Evolutionary conservation across 2,329 filamentous ascomycete genomes (phyloP), one percentile per base, ranked within the genome.

Genomic region (Myriosclerotinia curreyana): DNA sequence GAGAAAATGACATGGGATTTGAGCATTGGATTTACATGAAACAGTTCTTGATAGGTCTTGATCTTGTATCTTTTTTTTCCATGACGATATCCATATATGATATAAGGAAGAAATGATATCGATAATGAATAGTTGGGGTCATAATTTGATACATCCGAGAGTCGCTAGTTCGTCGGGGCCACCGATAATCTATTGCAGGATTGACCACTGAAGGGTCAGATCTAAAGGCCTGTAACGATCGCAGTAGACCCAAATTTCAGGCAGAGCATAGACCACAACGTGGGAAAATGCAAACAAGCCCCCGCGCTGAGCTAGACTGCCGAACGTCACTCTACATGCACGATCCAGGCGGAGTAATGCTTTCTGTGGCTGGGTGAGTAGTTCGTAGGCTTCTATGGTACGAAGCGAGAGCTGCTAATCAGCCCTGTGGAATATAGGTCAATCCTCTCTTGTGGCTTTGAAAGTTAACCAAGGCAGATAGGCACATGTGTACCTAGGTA

Each of bases 141-240:
- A 36, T 20, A 48, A 48, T 53, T 46, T 68, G 62, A 62, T 46
- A 66, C 49, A 64, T 63, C 25, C 46, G 42, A 52, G 28, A 25
- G 38, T 65, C 62, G 48, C 65, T 68, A 63, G 65, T 46, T 59
- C 65, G 56, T 70, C 68, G 69, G 69, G 64, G 49, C 61, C 60
- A 53, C 69, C 69, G 69, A 69, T 53, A 62, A 53, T 62, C 34
- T 48, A 64, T 34, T 64, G 63, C 63, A 61, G 64, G 62, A 50
- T 5, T 51, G 61, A 40, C 44, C 44, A 63, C 31, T 59, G 17
- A 63, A 58, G 42, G 50, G 53, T 60, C 49, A 60, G 58, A 49
- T 34, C 11, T 31, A 15, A 61, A 44, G 62, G 64, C 64, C 61
- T 64, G 52, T 53, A 61, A 64, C 51, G 56, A 54, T 64, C 42